Conservation (phyloP, 2,329 filamentous ascomycete genomes). For the Exserohilum rostratum region DNA sequence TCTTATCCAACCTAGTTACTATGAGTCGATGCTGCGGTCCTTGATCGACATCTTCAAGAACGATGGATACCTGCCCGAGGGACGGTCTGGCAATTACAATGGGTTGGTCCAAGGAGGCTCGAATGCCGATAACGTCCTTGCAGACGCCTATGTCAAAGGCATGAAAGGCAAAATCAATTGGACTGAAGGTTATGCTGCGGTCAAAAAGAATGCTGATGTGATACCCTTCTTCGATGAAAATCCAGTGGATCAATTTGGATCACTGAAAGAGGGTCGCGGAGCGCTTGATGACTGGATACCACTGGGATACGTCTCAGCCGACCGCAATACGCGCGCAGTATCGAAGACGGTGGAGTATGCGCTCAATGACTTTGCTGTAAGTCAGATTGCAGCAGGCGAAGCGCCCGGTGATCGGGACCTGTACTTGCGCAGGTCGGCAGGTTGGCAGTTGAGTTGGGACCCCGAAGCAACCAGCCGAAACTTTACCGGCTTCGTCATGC, state of each 20-base stretch:
- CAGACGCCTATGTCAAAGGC: conserved; percentile 72
- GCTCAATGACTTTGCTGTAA: conserved; percentile 53
- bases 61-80: conserved; percentile 75
- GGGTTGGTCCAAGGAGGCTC: conserved; percentile 53
- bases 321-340: conserved; percentile 46
- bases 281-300: conserved; percentile 53
- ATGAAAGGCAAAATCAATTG: conserved; percentile 69
- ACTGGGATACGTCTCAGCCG: conserved; percentile 50
- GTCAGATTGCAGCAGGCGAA: conserved; percentile 49
- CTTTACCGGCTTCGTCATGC: conserved; percentile 48
- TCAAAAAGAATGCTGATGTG: conserved; percentile 73
- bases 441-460: conserved; percentile 53
- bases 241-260: conserved; percentile 43
- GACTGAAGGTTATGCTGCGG: conserved; percentile 71
- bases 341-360: conserved; percentile 53
- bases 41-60: conserved; percentile 67
- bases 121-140: conserved; percentile 58
- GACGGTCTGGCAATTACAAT: conserved; percentile 63
- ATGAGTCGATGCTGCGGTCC: conserved; percentile 71
- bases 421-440: conserved; percentile 49
- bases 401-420: conserved; percentile 49
- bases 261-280: conserved; percentile 51
- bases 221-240: conserved; percentile 45
- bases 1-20: conserved; percentile 69
- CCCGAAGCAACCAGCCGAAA: conserved; percentile 45